phyloP scores from a whole-genome alignment of 2,329 filamentous ascomycete genomes.

The Ophiostoma populinum region DNA sequence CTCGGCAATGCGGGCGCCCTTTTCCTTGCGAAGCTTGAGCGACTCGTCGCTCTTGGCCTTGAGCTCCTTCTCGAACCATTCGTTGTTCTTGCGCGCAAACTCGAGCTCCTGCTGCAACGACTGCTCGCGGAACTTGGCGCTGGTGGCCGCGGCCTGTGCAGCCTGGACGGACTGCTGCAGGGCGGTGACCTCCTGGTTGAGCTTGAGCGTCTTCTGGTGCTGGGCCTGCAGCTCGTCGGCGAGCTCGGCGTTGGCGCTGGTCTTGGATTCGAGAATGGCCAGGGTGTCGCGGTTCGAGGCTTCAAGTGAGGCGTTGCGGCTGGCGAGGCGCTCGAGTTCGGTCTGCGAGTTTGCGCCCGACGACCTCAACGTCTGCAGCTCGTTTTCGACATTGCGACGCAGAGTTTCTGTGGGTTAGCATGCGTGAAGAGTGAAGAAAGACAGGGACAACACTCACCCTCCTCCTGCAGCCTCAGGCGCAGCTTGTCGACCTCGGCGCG shows the following conservation, averaged over 20 bases:
- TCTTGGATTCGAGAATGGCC: constrained; percentile 77
- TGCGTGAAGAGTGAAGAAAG: background rate
- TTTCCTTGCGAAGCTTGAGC: constrained; percentile 85
- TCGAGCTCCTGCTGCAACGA: constrained; percentile 81
- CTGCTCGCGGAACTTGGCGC: constrained; percentile 79
- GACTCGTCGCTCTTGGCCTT: constrained; percentile 80
- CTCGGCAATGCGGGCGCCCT: constrained; percentile 73
- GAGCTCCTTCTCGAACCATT: constrained; percentile 84
- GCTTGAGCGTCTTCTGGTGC: constrained; percentile 71
- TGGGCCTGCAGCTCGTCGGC: constrained; percentile 75
- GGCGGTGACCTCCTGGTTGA: constrained; percentile 64
- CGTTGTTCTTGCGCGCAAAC: constrained; percentile 71
- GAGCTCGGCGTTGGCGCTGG: constrained; percentile 67
- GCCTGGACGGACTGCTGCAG: constrained; percentile 74
- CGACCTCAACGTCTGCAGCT: constrained; percentile 62
- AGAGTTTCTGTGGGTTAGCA: constrained; percentile 46
- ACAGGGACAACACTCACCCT: constrained; percentile 40
- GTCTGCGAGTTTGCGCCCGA: constrained; percentile 57
- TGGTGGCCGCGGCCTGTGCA: constrained; percentile 62
- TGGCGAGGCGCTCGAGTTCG: constrained; percentile 58
- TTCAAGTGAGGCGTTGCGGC: constrained; percentile 74
- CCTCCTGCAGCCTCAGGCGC: constrained; percentile 61
- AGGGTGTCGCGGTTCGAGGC: constrained; percentile 84
- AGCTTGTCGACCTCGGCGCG: constrained; percentile 70
- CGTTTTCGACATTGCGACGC: constrained; percentile 59